A percentile compares a stretch with the other conserved stretches of the same genome.
phyloP scores from a whole-genome alignment of 371 early-diverging fungal species.

The Apophysomyces trapeziformis region DNA sequence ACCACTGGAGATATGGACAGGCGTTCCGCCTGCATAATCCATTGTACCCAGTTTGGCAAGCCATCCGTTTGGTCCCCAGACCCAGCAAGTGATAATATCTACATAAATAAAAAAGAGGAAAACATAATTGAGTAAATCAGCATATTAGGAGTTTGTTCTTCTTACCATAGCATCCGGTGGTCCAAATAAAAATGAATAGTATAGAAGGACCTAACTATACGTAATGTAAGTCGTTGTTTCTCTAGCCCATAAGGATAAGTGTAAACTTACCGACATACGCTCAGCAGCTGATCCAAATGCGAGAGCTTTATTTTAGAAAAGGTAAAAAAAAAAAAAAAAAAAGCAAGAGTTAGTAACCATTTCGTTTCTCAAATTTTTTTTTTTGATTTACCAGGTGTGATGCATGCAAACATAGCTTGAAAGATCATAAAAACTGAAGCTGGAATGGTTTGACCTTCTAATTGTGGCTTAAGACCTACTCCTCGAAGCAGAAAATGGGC shows the following conservation, averaged over 20 bases:
- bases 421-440: constrained; percentile 65
- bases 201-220: constrained; percentile 69
- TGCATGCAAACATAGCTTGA: constrained; percentile 77
- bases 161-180: constrained; percentile 73
- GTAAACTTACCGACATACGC: constrained; percentile 63
- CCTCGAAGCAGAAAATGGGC: constrained; percentile 48
- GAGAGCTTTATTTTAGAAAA: constrained; percentile 48
- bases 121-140: too few relatives aligned
- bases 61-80: constrained; percentile 84
- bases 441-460: constrained; percentile 60
- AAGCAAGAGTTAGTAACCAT: constrained; percentile 31
- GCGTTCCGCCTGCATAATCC: constrained; percentile 89
- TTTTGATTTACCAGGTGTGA: constrained; percentile 54
- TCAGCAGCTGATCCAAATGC: constrained; percentile 87
- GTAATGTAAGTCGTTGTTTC: neutral
- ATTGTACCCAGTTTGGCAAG: constrained; percentile 68
- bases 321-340: too few relatives aligned
- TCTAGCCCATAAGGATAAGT: neutral
- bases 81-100: constrained; percentile 82
- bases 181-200: constrained; percentile 82
- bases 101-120: neutral
- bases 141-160: neutral
- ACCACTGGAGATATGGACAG: constrained; percentile 87
- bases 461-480: constrained; percentile 46
- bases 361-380: neutral